phyloP scores from a whole-genome alignment of 257 asterid genomes.

The Prunella vulgaris region DNA sequence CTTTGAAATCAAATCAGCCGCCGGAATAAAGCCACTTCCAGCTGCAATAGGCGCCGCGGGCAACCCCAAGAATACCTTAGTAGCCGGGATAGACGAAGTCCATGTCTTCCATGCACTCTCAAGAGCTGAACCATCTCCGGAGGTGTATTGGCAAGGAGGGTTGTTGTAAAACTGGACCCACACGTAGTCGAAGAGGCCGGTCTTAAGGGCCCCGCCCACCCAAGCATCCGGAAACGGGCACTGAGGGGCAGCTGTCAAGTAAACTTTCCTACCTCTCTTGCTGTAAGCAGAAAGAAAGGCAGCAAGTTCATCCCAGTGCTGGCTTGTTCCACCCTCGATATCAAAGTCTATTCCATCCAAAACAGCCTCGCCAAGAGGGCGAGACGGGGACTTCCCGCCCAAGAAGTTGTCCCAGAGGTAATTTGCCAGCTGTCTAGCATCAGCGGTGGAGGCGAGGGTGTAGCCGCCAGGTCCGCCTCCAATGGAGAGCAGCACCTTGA shows the following conservation, averaged over 20 bases:
- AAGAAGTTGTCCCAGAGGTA: slow-evolving; percentile 52
- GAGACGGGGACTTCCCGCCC: slow-evolving; percentile 39
- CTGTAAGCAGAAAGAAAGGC: slow-evolving; percentile 29
- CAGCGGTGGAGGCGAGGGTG: slow-evolving; percentile 36
- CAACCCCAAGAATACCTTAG: slow-evolving; percentile 46
- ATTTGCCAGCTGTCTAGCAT: slow-evolving; percentile 45
- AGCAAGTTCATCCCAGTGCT: slow-evolving; percentile 58
- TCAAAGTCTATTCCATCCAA: slow-evolving; percentile 59
- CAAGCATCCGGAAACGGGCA: slow-evolving; percentile 59
- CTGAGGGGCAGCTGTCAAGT: slow-evolving; percentile 56
- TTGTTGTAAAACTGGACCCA: slow-evolving; percentile 65
- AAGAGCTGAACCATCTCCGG: slow-evolving; percentile 27
- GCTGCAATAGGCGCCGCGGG: slow-evolving; percentile 65
- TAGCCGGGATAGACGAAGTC: slow-evolving; percentile 40
- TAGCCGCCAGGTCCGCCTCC: slow-evolving; percentile 56
- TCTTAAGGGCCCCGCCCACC: slow-evolving; percentile 44
- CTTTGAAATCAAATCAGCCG: slow-evolving; percentile 27
- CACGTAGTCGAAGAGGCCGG: slow-evolving; percentile 55
- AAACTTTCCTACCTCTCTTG: slow-evolving; percentile 41
- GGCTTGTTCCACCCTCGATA: slow-evolving; percentile 48
- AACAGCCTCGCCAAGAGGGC: slow-evolving; percentile 46
- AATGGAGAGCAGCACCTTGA: slow-evolving; percentile 48
- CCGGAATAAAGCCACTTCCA: slow-evolving; percentile 56
- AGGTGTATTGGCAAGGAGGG: slow-evolving; percentile 45
- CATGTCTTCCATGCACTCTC: slow-evolving; percentile 42